Percentiles rank a stretch among this genome's conserved stretches.
Evolutionary conservation across 306 rosid genomes (phyloP).

Genomic region (Glycine soja): DNA sequence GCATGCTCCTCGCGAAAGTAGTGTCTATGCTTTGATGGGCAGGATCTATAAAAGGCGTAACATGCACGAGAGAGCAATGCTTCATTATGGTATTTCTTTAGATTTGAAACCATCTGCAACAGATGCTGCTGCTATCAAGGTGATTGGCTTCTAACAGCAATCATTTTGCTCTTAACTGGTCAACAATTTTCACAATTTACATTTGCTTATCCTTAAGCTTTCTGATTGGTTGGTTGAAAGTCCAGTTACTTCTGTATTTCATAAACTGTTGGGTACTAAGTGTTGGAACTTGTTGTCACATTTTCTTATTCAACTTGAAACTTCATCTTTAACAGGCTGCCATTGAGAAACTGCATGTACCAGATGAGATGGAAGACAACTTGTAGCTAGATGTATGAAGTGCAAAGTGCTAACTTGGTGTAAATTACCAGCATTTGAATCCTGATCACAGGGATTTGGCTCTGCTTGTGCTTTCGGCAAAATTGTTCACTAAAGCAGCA

Average conservation of each 20-base stretch:
- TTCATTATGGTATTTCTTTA: conserved; percentile 94
- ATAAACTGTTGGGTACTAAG: not conserved
- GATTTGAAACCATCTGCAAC: conserved; percentile 97
- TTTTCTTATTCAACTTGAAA: not conserved
- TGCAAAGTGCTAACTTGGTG: conserved; percentile 45
- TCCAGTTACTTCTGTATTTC: not conserved
- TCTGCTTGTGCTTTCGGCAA: conserved; percentile 74
- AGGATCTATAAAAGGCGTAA: conserved; percentile 80
- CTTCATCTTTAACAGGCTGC: conserved; percentile 74
- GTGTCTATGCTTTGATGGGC: conserved; percentile 97
- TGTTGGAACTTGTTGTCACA: not conserved
- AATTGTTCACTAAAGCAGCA: conserved; percentile 45
- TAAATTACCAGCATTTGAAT: conserved; percentile 45
- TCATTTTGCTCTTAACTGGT: conserved; percentile 5
- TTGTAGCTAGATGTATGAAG: conserved; percentile 55
- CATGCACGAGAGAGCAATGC: conserved; percentile 93
- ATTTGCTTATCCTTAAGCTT: too few species aligned
- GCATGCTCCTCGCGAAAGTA: conserved; percentile 91
- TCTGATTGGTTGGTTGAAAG: too few species aligned
- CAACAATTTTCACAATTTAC: not conserved
- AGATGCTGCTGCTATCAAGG: conserved; percentile 96
- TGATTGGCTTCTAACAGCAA: conserved; percentile 37
- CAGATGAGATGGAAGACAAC: conserved; percentile 89
- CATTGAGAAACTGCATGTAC: conserved; percentile 95
- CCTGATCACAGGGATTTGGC: conserved; percentile 46